phyloP scores from a whole-genome alignment of 2,329 filamentous ascomycete species.

The Davidsoniella eucalypti region DNA sequence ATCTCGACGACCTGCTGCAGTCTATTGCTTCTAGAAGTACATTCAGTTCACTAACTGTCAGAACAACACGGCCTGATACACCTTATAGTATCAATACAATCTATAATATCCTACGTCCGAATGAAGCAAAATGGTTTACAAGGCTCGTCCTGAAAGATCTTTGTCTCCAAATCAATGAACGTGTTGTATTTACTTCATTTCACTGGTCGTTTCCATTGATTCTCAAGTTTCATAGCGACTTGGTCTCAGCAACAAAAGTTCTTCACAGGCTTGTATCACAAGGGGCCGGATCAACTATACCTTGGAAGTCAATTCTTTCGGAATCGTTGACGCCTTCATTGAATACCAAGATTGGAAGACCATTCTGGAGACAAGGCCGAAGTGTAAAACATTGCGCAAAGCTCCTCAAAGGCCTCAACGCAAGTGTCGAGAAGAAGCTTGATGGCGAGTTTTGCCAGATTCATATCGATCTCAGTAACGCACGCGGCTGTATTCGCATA shows the following conservation, averaged over 20 bases:
- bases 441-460: slow-evolving; percentile 87
- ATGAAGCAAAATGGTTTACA: slow-evolving; percentile 76
- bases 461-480: slow-evolving; percentile 52
- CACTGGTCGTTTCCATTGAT: slow-evolving; percentile 56
- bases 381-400: slow-evolving; percentile 60
- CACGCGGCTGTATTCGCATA: slow-evolving; percentile 47
- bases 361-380: slow-evolving; percentile 47
- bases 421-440: slow-evolving; percentile 68
- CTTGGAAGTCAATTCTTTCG: slow-evolving; percentile 15
- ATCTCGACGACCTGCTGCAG: slow-evolving; percentile 52
- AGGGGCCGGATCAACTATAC: background rate
- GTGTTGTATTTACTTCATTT: slow-evolving; percentile 39
- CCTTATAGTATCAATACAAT: background rate
- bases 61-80: slow-evolving; percentile 29
- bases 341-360: slow-evolving; percentile 48
- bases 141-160: slow-evolving; percentile 61
- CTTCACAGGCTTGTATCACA: slow-evolving; percentile 24
- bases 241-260: slow-evolving; percentile 41
- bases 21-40: slow-evolving; percentile 48
- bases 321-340: slow-evolving; percentile 33
- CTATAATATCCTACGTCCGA: slow-evolving; percentile 20
- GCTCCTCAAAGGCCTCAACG: slow-evolving; percentile 36
- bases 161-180: slow-evolving; percentile 45
- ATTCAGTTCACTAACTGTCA: slow-evolving; percentile 53
- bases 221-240: slow-evolving; percentile 52